Base-by-base conservation (phyloP, 768 basidiomycete species). In the Psilocybe subaeruginosa region DNA sequence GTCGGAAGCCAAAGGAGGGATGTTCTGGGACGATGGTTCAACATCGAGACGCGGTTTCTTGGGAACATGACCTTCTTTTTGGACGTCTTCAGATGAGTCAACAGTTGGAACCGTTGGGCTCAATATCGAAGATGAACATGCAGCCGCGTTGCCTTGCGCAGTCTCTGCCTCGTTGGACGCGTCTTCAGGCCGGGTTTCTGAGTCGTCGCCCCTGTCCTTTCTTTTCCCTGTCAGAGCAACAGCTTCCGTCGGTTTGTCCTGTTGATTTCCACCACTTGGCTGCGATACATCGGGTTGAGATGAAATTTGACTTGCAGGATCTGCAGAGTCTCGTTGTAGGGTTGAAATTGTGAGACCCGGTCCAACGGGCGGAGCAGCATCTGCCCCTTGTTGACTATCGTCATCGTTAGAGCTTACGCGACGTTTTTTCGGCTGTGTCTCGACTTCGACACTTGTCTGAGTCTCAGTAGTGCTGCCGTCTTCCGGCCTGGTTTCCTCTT, bases 1-100 rank as follows among this genome's bases (percentile, higher is more conserved):
- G 17, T 27, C 31, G 29, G 49, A 23, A 46, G 8, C 17, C 2
- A 30, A 41, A 23, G 35, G 19, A 4, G 29, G 19, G 23, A 17
- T 19, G 3, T 8, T 53, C 31, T 12, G 23, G 29, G 41, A 12
- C 0, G 41, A 43, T 9, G 14, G 12, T 14, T 39, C 39, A 4
- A 8, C 39, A 29, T 43, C 52, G 12, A 58, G 30, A 5, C 61
- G 61, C 14, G 41, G 43, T 56, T 46, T 62, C 52, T 58, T 62
- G 1, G 45, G 16, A n/a, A 33, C 19, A 5, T 4, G 46, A 8
- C 17, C 41, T 41, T 43, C 49, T 12, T 39, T 4, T 27, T 23
- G 19, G 17, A 19, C 11, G n/a, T 45, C 16, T 23, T 52, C 58
- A 14, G 23, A 1, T 4, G 33, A 27, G 29, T 19, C 17, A 9